A percentile compares a stretch with the other conserved stretches of the same genome.
Conservation (phyloP, 1,284 basidiomycete genomes). For the Cryptococcus sp. region DNA sequence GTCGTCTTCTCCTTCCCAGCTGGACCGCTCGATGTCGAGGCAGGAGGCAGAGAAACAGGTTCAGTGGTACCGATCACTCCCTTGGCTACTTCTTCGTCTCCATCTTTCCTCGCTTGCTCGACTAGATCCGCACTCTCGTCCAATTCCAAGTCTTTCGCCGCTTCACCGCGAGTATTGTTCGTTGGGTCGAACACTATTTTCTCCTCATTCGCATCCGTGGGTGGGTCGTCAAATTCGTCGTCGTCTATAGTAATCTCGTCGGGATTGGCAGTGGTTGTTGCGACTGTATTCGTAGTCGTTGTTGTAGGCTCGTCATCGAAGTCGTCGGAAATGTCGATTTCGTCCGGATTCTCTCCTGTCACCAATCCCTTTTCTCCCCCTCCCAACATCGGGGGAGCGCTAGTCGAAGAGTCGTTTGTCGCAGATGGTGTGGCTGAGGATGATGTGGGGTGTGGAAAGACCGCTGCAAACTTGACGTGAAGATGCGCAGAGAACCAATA, state of each 20-base stretch:
- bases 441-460: constrained; percentile 54
- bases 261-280: constrained; percentile 49
- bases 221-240: constrained; percentile 7
- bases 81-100: constrained; percentile 9
- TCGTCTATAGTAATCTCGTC: constrained; percentile 62
- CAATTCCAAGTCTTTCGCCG: constrained; percentile 8
- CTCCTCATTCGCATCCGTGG: not conserved
- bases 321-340: constrained; percentile 58
- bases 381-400: too few relatives aligned
- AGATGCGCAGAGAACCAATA: constrained; percentile 97
- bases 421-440: too few relatives aligned
- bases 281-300: not conserved
- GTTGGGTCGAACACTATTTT: not conserved
- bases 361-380: too few relatives aligned
- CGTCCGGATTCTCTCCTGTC: constrained; percentile 57
- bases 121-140: constrained; percentile 37
- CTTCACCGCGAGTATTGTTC: too few relatives aligned
- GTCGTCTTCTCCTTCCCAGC: constrained; percentile 51
- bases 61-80: constrained; percentile 17
- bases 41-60: not conserved
- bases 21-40: constrained; percentile 9
- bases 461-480: constrained; percentile 73
- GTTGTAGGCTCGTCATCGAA: constrained; percentile 11
- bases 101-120: constrained; percentile 16
- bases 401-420: too few relatives aligned